phyloP scores from a whole-genome alignment of 2,329 filamentous ascomycete species.

The Penicillium sp. region DNA sequence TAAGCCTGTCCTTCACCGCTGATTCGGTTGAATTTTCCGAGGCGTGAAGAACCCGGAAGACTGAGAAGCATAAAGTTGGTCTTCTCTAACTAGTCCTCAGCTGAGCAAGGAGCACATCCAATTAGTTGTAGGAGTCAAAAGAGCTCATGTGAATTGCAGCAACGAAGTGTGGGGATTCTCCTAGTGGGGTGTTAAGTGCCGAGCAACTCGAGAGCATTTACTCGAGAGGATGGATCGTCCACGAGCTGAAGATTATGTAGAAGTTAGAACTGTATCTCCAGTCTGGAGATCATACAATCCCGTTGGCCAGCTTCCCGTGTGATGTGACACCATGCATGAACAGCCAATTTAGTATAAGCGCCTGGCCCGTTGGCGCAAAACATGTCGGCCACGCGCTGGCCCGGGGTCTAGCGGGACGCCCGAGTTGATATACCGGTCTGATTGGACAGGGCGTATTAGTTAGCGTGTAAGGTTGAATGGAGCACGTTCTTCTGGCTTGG shows the following conservation, averaged over 20 bases:
- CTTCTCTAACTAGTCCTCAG: no score
- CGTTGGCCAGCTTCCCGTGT: slow-evolving; percentile 5
- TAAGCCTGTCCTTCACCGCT: background rate
- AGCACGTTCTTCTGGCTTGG: slow-evolving; percentile 8
- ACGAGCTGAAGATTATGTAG: background rate
- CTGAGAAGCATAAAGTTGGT: background rate
- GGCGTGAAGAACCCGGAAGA: background rate
- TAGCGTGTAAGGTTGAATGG: slow-evolving; percentile 6
- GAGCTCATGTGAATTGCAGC: background rate
- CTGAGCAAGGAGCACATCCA: background rate
- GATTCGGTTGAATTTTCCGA: background rate
- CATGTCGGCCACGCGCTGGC: slow-evolving; percentile 15
- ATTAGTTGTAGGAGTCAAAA: background rate
- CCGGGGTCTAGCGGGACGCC: slow-evolving; percentile 14
- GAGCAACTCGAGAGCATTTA: no score
- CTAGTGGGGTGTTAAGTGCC: background rate
- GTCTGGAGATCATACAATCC: background rate
- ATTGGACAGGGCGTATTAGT: slow-evolving; percentile 5
- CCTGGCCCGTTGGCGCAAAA: slow-evolving; percentile 16
- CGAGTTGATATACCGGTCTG: slow-evolving; percentile 7
- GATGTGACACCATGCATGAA: slow-evolving; percentile 11
- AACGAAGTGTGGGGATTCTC: background rate
- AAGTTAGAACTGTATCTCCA: no score
- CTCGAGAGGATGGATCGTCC: background rate
- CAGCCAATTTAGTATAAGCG: slow-evolving; percentile 2